Conservation (phyloP, 331 rosid species). For the Acacia concinna region DNA sequence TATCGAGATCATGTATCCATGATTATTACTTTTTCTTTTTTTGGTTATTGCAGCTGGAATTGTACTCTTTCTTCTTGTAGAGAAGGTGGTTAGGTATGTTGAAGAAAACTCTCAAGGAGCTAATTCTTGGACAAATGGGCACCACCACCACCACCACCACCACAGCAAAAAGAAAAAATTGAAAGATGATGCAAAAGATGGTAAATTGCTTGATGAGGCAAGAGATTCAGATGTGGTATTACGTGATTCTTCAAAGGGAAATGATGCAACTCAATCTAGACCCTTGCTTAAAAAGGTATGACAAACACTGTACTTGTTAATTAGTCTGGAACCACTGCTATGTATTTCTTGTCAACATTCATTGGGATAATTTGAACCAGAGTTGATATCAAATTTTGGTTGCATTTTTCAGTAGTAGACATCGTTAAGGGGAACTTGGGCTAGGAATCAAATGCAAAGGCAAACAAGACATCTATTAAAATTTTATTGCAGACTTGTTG, state of each 20-base stretch:
- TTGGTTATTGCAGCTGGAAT: slow-evolving; percentile 76
- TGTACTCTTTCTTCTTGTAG: slow-evolving; percentile 88
- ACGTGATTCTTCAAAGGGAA: slow-evolving; percentile 43
- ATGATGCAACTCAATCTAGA: slow-evolving; percentile 39
- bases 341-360: neutral
- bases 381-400: slow-evolving; percentile 18
- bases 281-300: slow-evolving; percentile 71
- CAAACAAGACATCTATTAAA: neutral
- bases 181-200: slow-evolving; percentile 59
- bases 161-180: slow-evolving; percentile 58
- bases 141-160: slow-evolving; percentile 87
- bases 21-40: slow-evolving; percentile 8
- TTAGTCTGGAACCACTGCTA: slow-evolving; percentile 15
- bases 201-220: slow-evolving; percentile 39
- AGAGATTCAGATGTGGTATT: slow-evolving; percentile 33
- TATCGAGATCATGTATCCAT: slow-evolving; percentile 26
- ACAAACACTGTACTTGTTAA: neutral
- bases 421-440: slow-evolving; percentile 11
- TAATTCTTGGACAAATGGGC: slow-evolving; percentile 71
- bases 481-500: neutral
- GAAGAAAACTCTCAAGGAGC: slow-evolving; percentile 78
- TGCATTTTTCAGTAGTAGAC: slow-evolving; percentile 5
- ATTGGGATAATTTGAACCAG: slow-evolving; percentile 21
- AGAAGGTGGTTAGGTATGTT: slow-evolving; percentile 88
- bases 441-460: slow-evolving; percentile 2